A percentile compares a stretch with the other conserved stretches of the same genome.
Evolutionary conservation across 1,284 basidiomycete genomes (phyloP).

Genomic region (Tranzscheliella williamsii): DNA sequence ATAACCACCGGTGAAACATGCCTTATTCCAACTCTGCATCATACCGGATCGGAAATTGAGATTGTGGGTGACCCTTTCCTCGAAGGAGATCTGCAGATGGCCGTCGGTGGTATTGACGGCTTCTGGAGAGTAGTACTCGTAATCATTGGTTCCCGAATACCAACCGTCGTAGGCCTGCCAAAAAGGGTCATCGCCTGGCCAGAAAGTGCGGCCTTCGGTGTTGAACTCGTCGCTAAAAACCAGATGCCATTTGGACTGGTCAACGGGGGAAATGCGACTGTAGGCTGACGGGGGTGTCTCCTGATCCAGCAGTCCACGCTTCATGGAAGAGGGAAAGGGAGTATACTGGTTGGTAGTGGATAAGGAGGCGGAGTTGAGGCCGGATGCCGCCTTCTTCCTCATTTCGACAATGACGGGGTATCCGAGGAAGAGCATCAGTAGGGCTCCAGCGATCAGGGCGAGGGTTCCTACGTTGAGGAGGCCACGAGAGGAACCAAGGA

Average conservation of each 20-base stretch:
- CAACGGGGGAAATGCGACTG: slow-evolving; percentile 7
- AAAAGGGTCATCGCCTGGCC: slow-evolving; percentile 55
- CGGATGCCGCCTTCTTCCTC: slow-evolving; percentile 9
- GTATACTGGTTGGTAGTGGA: slow-evolving; percentile 7
- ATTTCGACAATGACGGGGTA: too few relatives aligned
- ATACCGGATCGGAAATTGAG: too few relatives aligned
- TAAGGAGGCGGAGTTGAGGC: slow-evolving; percentile 1
- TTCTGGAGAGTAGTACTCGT: slow-evolving; percentile 61
- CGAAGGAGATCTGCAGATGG: too few relatives aligned
- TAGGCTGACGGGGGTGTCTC: slow-evolving; percentile 31
- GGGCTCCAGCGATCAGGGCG: too few relatives aligned
- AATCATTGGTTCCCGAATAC: slow-evolving; percentile 51
- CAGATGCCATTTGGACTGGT: slow-evolving; percentile 62
- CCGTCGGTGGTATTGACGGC: too few relatives aligned
- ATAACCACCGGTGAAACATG: too few relatives aligned
- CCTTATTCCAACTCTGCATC: too few relatives aligned
- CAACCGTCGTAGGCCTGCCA: slow-evolving; percentile 55
- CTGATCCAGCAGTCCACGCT: slow-evolving; percentile 35
- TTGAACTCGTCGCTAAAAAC: slow-evolving; percentile 76
- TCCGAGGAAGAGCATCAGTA: too few relatives aligned
- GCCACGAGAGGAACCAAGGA: too few relatives aligned
- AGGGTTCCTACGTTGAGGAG: too few relatives aligned
- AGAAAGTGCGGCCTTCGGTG: slow-evolving; percentile 68
- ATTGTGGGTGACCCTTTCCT: too few relatives aligned
- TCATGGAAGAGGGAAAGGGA: slow-evolving; percentile 11